Conservation (phyloP, 2,329 filamentous ascomycete genomes). For the Huntiella omanensis region DNA sequence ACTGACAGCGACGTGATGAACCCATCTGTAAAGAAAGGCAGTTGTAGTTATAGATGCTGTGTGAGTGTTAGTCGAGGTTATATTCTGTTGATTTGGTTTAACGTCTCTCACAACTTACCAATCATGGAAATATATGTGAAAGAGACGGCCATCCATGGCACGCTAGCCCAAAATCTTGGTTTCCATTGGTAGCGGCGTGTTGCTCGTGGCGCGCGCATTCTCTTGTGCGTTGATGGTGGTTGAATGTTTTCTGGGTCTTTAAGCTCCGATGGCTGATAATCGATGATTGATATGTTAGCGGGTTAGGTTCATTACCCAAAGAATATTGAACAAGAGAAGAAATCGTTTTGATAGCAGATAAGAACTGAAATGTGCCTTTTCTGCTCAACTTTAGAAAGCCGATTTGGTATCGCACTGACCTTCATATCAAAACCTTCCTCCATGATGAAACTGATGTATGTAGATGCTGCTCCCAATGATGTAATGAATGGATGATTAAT, state of each 20-base stretch:
- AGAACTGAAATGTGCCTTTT: neutral
- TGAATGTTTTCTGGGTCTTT: neutral
- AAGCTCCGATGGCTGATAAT: neutral
- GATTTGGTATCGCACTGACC: conserved; percentile 2
- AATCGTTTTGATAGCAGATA: neutral
- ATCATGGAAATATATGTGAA: conserved; percentile 9
- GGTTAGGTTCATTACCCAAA: no score
- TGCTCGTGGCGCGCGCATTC: conserved; percentile 1
- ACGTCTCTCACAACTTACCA: neutral
- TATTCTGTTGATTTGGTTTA: no score
- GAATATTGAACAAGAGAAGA: neutral
- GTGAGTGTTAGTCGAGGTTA: neutral
- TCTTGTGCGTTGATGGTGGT: neutral
- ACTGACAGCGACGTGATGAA: conserved; percentile 6
- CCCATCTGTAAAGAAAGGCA: conserved; percentile 9
- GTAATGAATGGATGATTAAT: neutral
- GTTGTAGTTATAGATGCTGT: conserved; percentile 7
- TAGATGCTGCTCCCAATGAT: neutral
- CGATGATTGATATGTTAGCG: neutral
- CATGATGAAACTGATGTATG: conserved; percentile 1
- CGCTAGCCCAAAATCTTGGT: conserved; percentile 9
- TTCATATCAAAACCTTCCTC: neutral
- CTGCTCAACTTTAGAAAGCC: neutral
- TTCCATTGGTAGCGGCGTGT: conserved; percentile 9
- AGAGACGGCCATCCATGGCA: conserved; percentile 9